These are phyloP conservation scores for Aureobasidium uvarum DNA, from an alignment of 2,329 filamentous ascomycete genomes.

Conservation along the genomic window DNA sequence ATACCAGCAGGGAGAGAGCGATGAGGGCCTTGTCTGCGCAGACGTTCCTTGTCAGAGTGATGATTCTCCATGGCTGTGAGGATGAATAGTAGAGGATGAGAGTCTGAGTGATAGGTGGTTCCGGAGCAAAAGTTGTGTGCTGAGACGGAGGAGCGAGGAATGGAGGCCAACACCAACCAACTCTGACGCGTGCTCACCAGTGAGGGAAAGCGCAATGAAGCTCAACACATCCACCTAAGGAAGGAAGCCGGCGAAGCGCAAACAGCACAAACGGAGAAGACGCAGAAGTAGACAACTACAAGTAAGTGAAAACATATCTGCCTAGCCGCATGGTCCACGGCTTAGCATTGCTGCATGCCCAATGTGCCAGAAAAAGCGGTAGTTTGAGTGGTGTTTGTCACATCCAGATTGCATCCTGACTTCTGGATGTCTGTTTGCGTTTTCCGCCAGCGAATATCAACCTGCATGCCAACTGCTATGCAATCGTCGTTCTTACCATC, in stretches of 20 bases:
- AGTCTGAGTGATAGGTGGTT: not conserved
- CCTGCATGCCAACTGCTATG: not conserved
- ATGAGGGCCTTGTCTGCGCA: conserved; percentile 2
- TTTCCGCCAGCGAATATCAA: not conserved
- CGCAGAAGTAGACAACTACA: no score
- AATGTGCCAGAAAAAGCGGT: not conserved
- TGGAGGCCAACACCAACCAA: not conserved
- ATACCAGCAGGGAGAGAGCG: not conserved
- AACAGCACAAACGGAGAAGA: not conserved
- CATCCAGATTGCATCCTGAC: not conserved
- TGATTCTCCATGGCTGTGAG: not conserved
- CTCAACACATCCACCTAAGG: not conserved
- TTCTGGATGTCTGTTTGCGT: not conserved
- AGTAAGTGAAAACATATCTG: not conserved
- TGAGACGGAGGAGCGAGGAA: not conserved
- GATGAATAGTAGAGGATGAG: not conserved
- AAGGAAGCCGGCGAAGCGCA: not conserved
- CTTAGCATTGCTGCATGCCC: not conserved
- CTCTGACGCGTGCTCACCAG: not conserved
- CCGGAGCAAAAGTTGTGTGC: not conserved
- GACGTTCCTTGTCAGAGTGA: not conserved
- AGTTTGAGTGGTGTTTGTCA: not conserved
- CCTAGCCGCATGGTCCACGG: not conserved
- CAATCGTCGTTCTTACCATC: not conserved
- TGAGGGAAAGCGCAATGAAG: not conserved